phyloP scores from a whole-genome alignment of 768 basidiomycete genomes.

The Hygrocybe punicea region DNA sequence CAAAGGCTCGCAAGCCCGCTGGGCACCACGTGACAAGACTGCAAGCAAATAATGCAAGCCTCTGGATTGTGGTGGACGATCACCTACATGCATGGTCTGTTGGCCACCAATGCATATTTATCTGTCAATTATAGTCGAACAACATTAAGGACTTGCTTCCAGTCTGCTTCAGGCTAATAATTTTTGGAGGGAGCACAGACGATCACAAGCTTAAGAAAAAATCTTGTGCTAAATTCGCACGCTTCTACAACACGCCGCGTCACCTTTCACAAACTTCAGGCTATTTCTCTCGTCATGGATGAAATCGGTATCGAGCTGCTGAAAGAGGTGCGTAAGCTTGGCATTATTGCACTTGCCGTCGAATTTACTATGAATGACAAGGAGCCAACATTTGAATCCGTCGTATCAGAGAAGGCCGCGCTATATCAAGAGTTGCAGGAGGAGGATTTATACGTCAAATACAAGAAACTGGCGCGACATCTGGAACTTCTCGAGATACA shows the following conservation, averaged over 20 bases:
- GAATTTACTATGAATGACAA: conserved; percentile 31
- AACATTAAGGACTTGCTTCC: no score
- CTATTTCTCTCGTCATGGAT: conserved; percentile 65
- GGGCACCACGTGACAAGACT: no score
- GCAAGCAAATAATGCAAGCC: no score
- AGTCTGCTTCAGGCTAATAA: no score
- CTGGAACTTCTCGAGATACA: conserved; percentile 92
- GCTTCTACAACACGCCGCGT: conserved; percentile 46
- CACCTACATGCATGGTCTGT: no score
- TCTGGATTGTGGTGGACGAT: no score
- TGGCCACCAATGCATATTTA: no score
- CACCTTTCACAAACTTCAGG: conserved; percentile 36
- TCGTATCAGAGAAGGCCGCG: conserved; percentile 84
- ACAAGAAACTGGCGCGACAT: conserved; percentile 93
- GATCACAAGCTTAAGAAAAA: no score
- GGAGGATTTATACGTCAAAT: conserved; percentile 95
- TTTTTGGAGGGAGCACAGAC: no score
- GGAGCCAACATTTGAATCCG: conserved; percentile 89
- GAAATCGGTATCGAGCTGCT: conserved; percentile 84
- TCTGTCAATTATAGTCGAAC: no score
- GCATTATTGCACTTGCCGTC: neutral
- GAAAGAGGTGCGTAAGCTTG: conserved; percentile 59
- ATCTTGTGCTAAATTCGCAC: conserved; percentile 37
- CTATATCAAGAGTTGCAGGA: conserved; percentile 83
- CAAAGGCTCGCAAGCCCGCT: no score